A percentile compares a stretch with the other conserved stretches of the same genome.
phyloP scores from a whole-genome alignment of 1,284 basidiomycete genomes.

The Melanopsichium pennsylvanicum region DNA sequence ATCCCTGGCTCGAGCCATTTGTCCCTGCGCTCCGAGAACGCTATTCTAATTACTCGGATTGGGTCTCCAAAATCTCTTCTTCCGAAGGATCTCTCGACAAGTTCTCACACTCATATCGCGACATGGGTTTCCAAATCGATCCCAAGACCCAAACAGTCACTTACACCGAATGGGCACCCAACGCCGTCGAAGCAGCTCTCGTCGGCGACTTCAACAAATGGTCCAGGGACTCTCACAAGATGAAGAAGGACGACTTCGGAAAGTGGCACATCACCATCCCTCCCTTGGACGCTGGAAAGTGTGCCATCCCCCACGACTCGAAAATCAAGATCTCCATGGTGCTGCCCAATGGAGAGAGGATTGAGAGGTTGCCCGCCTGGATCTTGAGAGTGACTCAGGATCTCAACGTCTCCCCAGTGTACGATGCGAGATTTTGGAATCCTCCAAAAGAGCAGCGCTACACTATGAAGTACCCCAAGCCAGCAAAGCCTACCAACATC shows the following conservation, averaged over 20 bases:
- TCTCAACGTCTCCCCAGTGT: slow-evolving; percentile 84
- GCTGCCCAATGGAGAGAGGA: slow-evolving; percentile 81
- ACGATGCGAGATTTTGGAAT: slow-evolving; percentile 99
- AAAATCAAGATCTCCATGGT: slow-evolving; percentile 76
- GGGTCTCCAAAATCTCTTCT: slow-evolving; percentile 46
- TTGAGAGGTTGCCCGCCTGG: slow-evolving; percentile 93
- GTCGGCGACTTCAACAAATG: slow-evolving; percentile 97
- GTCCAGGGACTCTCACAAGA: slow-evolving; percentile 79
- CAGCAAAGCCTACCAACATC: slow-evolving; percentile 74
- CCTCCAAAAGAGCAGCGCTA: slow-evolving; percentile 78
- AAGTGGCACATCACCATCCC: slow-evolving; percentile 89
- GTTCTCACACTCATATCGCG: slow-evolving; percentile 86
- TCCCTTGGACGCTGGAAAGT: slow-evolving; percentile 70
- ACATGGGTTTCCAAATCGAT: slow-evolving; percentile 80
- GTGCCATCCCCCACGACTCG: slow-evolving; percentile 90
- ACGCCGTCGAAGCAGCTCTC: slow-evolving; percentile 79
- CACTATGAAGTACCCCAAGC: slow-evolving; percentile 80
- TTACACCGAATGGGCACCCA: slow-evolving; percentile 97
- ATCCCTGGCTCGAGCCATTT: slow-evolving; percentile 63
- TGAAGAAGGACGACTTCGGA: slow-evolving; percentile 87
- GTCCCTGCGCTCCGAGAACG: slow-evolving; percentile 50
- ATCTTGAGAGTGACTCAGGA: slow-evolving; percentile 95
- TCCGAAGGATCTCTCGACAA: slow-evolving; percentile 75
- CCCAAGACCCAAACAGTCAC: slow-evolving; percentile 75
- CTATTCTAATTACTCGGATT: slow-evolving; percentile 48